A percentile compares a stretch with the other conserved stretches of the same genome.
Evolutionary conservation across 306 rosid species (phyloP).

Genomic region (Coriaria nepalensis): DNA sequence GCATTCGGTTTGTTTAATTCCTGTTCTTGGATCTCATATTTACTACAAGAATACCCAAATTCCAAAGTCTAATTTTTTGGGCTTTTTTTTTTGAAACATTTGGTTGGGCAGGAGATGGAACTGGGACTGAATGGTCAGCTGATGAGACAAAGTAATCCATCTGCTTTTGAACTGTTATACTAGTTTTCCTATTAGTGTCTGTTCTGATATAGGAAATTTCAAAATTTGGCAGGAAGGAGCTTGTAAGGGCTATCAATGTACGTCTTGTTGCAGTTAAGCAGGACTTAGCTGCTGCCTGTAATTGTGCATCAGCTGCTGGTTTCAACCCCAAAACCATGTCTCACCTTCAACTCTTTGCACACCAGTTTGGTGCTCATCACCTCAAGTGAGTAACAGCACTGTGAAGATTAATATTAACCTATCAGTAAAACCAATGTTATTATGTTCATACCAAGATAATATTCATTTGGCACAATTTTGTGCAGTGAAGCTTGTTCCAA

Average conservation of each 20-base stretch:
- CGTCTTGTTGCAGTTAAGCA: constrained; percentile 69
- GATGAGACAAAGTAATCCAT: constrained; percentile 81
- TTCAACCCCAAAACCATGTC: constrained; percentile 55
- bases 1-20: constrained; percentile 43
- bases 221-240: constrained; percentile 57
- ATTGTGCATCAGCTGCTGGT: constrained; percentile 81
- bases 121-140: constrained; percentile 39
- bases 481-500: constrained; percentile 73
- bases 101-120: constrained; percentile 54
- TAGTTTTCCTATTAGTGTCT: constrained; percentile 4
- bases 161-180: neutral
- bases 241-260: constrained; percentile 84
- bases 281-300: constrained; percentile 64
- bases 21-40: neutral
- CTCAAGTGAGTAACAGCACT: constrained; percentile 43
- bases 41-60: neutral
- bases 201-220: neutral
- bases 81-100: constrained; percentile 15
- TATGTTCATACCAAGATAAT: too few species aligned
- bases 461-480: constrained; percentile 1
- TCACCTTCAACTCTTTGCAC: constrained; percentile 66
- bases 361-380: constrained; percentile 57
- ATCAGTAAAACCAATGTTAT: constrained; percentile 4
- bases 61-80: neutral
- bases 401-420: too few species aligned